phyloP scores from a whole-genome alignment of 2,329 filamentous ascomycete species.

The Aspergillus ochraceus region DNA sequence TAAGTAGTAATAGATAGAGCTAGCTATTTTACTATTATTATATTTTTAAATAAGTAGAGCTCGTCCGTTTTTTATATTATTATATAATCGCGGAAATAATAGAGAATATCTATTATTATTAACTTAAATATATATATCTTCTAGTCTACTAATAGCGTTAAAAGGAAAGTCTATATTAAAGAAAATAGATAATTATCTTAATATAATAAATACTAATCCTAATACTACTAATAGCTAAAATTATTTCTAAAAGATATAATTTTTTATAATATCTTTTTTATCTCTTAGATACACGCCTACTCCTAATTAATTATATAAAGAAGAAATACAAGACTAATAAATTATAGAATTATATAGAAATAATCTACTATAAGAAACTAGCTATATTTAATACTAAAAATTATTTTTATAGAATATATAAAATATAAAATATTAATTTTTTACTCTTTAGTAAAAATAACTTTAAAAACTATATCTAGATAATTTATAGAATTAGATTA shows the following conservation, averaged over 20 bases:
- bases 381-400: constrained; percentile 9
- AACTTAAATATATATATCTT: constrained; percentile 8
- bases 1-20: not conserved
- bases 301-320: constrained; percentile 6
- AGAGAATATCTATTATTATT: constrained; percentile 6
- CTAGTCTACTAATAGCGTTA: constrained; percentile 11
- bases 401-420: constrained; percentile 6
- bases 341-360: constrained; percentile 20
- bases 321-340: constrained; percentile 16
- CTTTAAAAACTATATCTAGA: constrained; percentile 14
- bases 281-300: constrained; percentile 7
- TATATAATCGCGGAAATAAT: not conserved
- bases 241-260: constrained; percentile 8
- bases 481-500: constrained; percentile 10
- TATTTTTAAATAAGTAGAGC: constrained; percentile 11
- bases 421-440: constrained; percentile 8
- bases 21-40: constrained; percentile 4
- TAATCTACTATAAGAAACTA: constrained; percentile 13
- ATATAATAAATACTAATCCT: not conserved
- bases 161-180: constrained; percentile 9
- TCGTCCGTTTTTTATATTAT: constrained; percentile 13
- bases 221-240: not conserved
- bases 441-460: not conserved
- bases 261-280: constrained; percentile 18
- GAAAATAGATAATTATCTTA: constrained; percentile 2